Evolutionary conservation across 768 basidiomycete genomes (phyloP).

Genomic region (Tylopilus vinaceipallidus): DNA sequence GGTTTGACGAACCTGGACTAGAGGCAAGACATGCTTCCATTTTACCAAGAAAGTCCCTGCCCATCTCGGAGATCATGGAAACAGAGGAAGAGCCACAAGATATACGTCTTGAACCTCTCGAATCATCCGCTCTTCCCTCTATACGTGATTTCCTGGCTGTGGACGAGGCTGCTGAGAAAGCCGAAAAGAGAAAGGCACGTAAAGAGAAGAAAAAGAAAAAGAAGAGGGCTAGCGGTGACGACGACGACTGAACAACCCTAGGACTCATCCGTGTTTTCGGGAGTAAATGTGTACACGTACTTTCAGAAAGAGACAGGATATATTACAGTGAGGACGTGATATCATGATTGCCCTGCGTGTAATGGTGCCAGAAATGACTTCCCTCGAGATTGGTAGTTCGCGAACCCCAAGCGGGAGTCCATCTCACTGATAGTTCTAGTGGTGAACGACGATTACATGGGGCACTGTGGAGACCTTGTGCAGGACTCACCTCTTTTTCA

Average conservation of each 20-base stretch:
- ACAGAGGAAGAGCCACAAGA: slow-evolving; percentile 38
- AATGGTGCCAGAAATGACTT: slow-evolving; percentile 27
- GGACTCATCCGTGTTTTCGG: no score
- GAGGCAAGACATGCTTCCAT: slow-evolving; percentile 16
- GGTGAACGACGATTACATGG: not conserved
- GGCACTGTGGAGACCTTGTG: not conserved
- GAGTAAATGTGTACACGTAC: no score
- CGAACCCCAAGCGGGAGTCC: slow-evolving; percentile 66
- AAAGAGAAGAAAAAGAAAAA: slow-evolving; percentile 72
- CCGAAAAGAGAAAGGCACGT: slow-evolving; percentile 65
- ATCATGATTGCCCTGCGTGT: slow-evolving; percentile 4
- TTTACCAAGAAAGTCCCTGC: slow-evolving; percentile 13
- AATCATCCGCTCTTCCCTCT: slow-evolving; percentile 78
- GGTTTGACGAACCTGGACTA: slow-evolving; percentile 46
- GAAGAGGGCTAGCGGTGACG: slow-evolving; percentile 27
- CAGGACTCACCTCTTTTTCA: slow-evolving; percentile 66
- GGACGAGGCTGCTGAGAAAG: slow-evolving; percentile 63
- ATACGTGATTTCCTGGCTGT: slow-evolving; percentile 80
- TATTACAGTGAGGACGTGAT: not conserved
- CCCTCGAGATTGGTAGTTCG: slow-evolving; percentile 61
- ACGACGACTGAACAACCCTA: slow-evolving; percentile 29
- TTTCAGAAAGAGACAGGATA: no score
- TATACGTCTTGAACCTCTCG: slow-evolving; percentile 67
- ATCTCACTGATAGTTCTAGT: slow-evolving; percentile 71
- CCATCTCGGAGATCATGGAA: slow-evolving; percentile 4